A percentile compares a stretch with the other conserved stretches of the same genome.
These are phyloP conservation scores for Gastrolobium bilobum DNA, from an alignment of 306 rosid genomes.

Conservation along the genomic window DNA sequence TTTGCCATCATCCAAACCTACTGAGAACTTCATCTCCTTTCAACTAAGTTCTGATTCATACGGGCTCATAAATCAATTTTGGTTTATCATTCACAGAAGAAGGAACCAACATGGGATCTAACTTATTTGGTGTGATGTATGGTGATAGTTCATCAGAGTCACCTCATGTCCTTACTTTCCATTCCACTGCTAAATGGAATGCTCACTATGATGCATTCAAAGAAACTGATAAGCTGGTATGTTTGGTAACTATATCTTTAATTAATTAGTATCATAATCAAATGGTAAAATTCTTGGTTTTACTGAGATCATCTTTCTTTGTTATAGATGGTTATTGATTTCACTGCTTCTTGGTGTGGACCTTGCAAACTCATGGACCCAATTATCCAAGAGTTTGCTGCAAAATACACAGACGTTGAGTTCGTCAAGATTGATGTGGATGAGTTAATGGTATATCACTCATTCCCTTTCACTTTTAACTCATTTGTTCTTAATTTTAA, in stretches of 20 bases:
- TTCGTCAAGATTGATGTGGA: constrained; percentile 78
- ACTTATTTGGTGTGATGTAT: not conserved
- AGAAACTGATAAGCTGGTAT: constrained; percentile 71
- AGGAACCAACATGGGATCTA: constrained; percentile 21
- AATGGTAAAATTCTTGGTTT: not conserved
- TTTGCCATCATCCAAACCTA: constrained; percentile 23
- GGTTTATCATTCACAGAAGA: constrained; percentile 17
- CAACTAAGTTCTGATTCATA: not conserved
- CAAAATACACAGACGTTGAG: constrained; percentile 64
- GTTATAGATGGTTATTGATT: constrained; percentile 73
- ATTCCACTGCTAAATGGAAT: constrained; percentile 48
- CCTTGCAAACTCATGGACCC: constrained; percentile 75
- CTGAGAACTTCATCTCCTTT: not conserved
- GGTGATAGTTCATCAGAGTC: constrained; percentile 17
- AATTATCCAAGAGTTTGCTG: constrained; percentile 54
- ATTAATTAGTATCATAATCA: not conserved
- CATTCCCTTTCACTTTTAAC: not conserved
- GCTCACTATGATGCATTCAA: constrained; percentile 47
- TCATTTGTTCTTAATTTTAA: not conserved
- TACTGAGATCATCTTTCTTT: constrained; percentile 48
- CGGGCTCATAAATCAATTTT: constrained; percentile 18
- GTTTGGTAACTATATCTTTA: not conserved
- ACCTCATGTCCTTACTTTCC: constrained; percentile 41
- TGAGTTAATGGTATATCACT: constrained; percentile 60
- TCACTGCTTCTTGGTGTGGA: constrained; percentile 82